Evolutionary conservation across 192 early-diverging fungal genomes (phyloP), one percentile per base, ranked within the genome.

Genomic region (Chytriomyces hyalinus): DNA sequence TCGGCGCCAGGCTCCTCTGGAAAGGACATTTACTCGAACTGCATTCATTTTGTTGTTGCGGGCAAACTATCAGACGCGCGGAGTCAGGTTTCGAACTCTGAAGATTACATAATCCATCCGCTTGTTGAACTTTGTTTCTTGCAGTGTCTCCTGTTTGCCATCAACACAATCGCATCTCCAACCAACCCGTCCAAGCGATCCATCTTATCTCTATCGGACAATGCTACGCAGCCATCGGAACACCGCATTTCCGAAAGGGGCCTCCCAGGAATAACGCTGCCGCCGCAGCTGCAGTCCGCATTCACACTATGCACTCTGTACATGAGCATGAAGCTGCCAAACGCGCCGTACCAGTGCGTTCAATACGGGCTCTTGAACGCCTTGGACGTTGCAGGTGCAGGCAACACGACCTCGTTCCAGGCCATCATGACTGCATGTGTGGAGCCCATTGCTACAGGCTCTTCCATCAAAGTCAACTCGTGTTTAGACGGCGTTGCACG

Each of bases 11-110:
- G 9, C 9, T 13, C 13, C 24, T 11, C 63, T 26, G 49, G 51
- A 8, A 44, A 9, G 15, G 57, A 60, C 50, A 17, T 76, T 6
- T 76, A 76, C 75, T 11, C 8, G 9, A 20, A 53, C 2, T 76
- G 75, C 50, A 68, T 76, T 36, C 75, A 76, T 45, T 53, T 28
- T 22, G 53, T 76, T 43, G 65, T 76, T 44, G 36, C 51, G 2
- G 49, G 49, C 9, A 51, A 68, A 26, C 65, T 76, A 3, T 5
- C 62, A 66, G 28, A 17, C 6, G 75, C 75, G 7, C 63, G 75
- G 22, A 65, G 73, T 17, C 36, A 36, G 36, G 36, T 36, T 36
- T 36, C 36, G 36, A 36, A 36, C 36, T 36, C 36, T 36, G 36
- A 36, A 36, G 36, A 36, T 36, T 36, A 36, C 36, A 36, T 36